A percentile compares a stretch with the other conserved stretches of the same genome.
Evolutionary conservation across 139 green algal species (phyloP).

Genomic region (Parachlorella kessleri): DNA sequence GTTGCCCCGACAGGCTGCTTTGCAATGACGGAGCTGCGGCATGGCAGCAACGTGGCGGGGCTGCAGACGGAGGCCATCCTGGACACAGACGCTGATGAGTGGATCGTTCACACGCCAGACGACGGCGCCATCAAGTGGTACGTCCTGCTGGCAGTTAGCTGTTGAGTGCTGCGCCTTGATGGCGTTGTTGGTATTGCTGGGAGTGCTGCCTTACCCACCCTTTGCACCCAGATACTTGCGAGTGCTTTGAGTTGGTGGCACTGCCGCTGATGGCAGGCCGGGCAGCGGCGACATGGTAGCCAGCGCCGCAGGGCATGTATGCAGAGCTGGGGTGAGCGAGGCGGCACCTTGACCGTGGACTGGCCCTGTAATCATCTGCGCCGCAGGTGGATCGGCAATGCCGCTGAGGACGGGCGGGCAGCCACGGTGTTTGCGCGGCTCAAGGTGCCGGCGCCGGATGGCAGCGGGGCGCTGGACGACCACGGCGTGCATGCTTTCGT

Average conservation of each 20-base stretch:
- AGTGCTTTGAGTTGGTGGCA: no score
- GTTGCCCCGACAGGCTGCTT: conserved; percentile 74
- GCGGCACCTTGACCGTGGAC: no score
- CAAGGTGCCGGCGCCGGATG: conserved; percentile 65
- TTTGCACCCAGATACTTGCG: not conserved
- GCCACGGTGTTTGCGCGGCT: conserved; percentile 85
- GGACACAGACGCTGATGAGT: conserved; percentile 80
- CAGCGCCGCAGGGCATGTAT: no score
- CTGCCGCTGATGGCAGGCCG: no score
- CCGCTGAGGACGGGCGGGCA: conserved; percentile 73
- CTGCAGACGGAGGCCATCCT: conserved; percentile 82
- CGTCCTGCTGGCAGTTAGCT: not conserved
- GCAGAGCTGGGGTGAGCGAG: no score
- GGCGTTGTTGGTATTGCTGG: conserved; percentile 13
- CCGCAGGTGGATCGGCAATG: conserved; percentile 63
- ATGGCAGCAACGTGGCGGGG: conserved; percentile 79
- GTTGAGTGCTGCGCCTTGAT: not conserved
- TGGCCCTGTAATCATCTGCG: no score
- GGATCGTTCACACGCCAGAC: conserved; percentile 60
- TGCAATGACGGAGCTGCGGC: conserved; percentile 90
- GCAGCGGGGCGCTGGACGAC: conserved; percentile 67
- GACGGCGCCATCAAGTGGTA: conserved; percentile 86
- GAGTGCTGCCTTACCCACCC: not conserved
- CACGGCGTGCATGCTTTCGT: conserved; percentile 86
- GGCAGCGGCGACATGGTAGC: no score